Evolutionary conservation across 202 grass and related monocot species (phyloP).

Genomic region (Carex sylvatica): DNA sequence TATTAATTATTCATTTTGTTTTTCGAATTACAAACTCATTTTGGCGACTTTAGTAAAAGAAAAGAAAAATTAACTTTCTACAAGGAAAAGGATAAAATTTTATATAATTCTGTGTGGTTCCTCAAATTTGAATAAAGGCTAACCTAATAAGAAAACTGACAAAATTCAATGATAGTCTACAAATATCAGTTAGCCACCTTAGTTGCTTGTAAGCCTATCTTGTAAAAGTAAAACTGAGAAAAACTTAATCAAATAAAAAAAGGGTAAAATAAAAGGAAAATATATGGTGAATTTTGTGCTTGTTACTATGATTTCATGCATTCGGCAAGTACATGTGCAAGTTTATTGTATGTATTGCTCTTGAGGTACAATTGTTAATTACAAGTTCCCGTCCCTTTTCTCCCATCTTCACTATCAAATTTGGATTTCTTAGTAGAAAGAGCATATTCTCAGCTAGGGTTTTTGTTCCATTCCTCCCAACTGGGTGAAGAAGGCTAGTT

Average conservation of each 20-base stretch:
- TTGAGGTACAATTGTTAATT: constrained; percentile 39
- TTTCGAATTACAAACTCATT: background rate
- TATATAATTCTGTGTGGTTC: background rate
- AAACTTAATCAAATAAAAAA: background rate
- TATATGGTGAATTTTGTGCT: background rate
- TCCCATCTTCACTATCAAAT: constrained; percentile 35
- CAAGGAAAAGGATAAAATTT: background rate
- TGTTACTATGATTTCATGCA: constrained; percentile 39
- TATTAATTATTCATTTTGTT: no score
- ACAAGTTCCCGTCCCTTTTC: constrained; percentile 38
- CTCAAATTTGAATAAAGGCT: background rate
- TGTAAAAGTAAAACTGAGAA: background rate
- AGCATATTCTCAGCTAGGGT: constrained; percentile 39
- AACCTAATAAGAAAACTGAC: background rate
- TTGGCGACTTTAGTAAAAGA: background rate
- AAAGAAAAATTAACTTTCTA: background rate
- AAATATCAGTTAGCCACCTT: constrained; percentile 8
- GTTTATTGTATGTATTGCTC: constrained; percentile 35
- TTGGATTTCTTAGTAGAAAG: constrained; percentile 36
- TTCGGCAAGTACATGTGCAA: constrained; percentile 32
- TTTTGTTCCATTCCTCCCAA: constrained; percentile 32
- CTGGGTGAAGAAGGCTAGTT: constrained; percentile 41
- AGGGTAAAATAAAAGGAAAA: background rate
- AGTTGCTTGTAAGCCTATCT: background rate
- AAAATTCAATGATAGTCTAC: background rate